Conservation (phyloP, 805 yeast genomes). For the Jamesozyma hellenica region DNA sequence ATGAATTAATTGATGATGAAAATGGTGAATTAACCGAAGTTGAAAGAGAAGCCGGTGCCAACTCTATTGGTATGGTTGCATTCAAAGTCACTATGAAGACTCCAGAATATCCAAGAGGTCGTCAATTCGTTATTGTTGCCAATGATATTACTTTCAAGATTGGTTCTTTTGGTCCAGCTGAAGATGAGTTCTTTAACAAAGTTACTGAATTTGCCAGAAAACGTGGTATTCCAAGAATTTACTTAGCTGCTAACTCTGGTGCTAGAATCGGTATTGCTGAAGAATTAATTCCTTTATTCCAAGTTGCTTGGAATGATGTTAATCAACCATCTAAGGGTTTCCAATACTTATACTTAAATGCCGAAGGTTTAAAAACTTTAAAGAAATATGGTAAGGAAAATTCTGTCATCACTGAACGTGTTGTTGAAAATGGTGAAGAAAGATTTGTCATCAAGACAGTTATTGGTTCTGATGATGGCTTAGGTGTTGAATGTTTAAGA, state of each 20-base stretch:
- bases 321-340: conserved; percentile 76
- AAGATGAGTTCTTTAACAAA: conserved; percentile 82
- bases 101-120: conserved; percentile 94
- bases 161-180: conserved; percentile 97
- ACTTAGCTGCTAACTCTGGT: conserved; percentile 96
- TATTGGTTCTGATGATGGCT: conserved; percentile 89
- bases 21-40: conserved; percentile 72
- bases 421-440: conserved; percentile 77
- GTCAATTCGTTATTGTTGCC: conserved; percentile 86
- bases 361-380: conserved; percentile 50
- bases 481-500: conserved; percentile 96
- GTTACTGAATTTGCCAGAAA: conserved; percentile 87
- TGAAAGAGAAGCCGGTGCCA: conserved; percentile 92
- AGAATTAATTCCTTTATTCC: conserved; percentile 78
- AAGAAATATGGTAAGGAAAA: conserved; percentile 50
- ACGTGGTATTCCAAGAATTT: conserved; percentile 89
- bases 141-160: conserved; percentile 96
- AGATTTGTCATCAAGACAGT: conserved; percentile 75
- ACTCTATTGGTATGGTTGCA: conserved; percentile 95
- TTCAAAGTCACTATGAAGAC: conserved; percentile 86
- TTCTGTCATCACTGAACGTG: conserved; percentile 62
- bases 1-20: conserved; percentile 81
- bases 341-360: conserved; percentile 71
- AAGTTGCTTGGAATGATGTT: conserved; percentile 87
- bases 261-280: conserved; percentile 98